A percentile compares a stretch with the other conserved stretches of the same genome.
Conservation (phyloP, 306 rosid genomes). For the Hippophae gyantsensis region DNA sequence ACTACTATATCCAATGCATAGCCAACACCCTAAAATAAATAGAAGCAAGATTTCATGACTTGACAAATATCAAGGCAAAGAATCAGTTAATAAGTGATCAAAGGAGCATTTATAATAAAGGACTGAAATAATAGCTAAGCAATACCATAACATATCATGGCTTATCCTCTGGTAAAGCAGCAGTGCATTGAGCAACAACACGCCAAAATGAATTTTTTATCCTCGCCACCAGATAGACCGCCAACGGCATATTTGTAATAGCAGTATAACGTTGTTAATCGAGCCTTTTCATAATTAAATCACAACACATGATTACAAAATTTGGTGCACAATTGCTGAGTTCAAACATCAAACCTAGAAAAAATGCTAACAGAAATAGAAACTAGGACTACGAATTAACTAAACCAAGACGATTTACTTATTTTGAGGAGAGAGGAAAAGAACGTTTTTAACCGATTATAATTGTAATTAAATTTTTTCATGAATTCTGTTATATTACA, state of each 20-base stretch:
- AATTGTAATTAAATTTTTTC: too few species aligned
- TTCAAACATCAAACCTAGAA: too few species aligned
- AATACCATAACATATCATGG: slow-evolving; percentile 96
- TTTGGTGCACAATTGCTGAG: too few species aligned
- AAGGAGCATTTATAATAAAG: not conserved
- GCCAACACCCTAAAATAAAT: slow-evolving; percentile 81
- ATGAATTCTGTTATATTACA: too few species aligned
- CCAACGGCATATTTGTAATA: slow-evolving; percentile 92
- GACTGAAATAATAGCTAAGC: slow-evolving; percentile 2
- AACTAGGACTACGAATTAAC: too few species aligned
- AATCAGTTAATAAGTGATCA: not conserved
- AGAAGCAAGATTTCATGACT: slow-evolving; percentile 17
- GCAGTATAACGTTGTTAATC: slow-evolving; percentile 17
- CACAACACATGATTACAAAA: too few species aligned
- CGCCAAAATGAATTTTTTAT: slow-evolving; percentile 96
- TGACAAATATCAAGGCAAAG: slow-evolving; percentile 2
- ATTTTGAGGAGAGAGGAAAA: too few species aligned
- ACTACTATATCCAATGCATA: slow-evolving; percentile 95
- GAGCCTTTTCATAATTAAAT: too few species aligned
- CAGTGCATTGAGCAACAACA: slow-evolving; percentile 97
- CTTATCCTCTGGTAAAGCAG: slow-evolving; percentile 87
- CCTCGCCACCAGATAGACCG: slow-evolving; percentile 95
- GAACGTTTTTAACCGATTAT: too few species aligned
- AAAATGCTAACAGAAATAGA: too few species aligned
- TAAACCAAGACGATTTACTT: too few species aligned